A percentile compares a stretch with the other conserved stretches of the same genome.
phyloP scores from a whole-genome alignment of 2,329 filamentous ascomycete species.

The Colletotrichum gloeosporioides region DNA sequence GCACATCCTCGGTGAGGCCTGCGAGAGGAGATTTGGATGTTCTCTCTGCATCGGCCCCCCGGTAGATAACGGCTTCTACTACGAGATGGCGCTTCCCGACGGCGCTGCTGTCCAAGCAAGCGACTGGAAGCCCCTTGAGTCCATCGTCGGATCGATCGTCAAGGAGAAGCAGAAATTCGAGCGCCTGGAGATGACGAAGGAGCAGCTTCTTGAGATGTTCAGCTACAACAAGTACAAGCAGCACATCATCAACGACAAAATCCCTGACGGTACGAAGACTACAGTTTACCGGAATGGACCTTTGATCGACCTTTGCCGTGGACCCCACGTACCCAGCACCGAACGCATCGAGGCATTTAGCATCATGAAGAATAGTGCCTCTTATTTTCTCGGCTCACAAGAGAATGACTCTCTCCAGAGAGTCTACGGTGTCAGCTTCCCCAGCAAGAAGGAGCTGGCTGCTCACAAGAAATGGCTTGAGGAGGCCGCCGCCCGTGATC shows the following conservation, averaged over 20 bases:
- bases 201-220: conserved; percentile 87
- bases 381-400: conserved; percentile 94
- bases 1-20: conserved; percentile 94
- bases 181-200: conserved; percentile 86
- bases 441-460: conserved; percentile 92
- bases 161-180: conserved; percentile 98
- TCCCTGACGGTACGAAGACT: conserved; percentile 85
- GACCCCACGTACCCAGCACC: conserved; percentile 85
- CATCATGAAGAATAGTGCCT: conserved; percentile 68
- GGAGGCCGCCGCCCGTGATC: conserved; percentile 97
- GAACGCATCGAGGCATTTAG: conserved; percentile 94
- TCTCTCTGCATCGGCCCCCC: conserved; percentile 93
- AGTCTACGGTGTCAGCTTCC: conserved; percentile 94
- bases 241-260: conserved; percentile 94
- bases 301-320: conserved; percentile 92
- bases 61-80: conserved; percentile 93
- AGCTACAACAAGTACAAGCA: conserved; percentile 98
- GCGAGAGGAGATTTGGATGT: conserved; percentile 89
- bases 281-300: conserved; percentile 96
- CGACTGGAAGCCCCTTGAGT: conserved; percentile 88
- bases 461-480: conserved; percentile 95
- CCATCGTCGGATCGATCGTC: conserved; percentile 80
- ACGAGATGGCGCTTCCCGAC: conserved; percentile 72
- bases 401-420: conserved; percentile 94
- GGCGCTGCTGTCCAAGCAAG: conserved; percentile 71